Conservation (phyloP, 2,329 filamentous ascomycete genomes). For the Aureobasidium sp. region DNA sequence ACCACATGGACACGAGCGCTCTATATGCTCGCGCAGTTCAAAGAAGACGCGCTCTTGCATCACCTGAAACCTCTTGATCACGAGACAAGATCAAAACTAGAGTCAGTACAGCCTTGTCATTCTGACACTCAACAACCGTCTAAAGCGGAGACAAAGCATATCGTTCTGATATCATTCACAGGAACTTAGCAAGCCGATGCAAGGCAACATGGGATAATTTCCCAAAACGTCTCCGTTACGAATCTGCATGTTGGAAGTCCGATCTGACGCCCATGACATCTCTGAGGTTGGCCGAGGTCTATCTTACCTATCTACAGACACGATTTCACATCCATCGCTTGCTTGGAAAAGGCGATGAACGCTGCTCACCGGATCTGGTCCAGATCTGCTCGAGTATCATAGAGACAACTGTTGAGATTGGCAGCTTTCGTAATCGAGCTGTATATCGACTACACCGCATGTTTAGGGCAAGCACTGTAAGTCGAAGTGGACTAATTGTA, state of each 20-base stretch:
- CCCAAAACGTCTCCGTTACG: slow-evolving; percentile 17
- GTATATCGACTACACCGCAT: not conserved
- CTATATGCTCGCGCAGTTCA: not conserved
- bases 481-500: not conserved
- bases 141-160: not conserved
- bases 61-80: not conserved
- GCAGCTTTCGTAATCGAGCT: not conserved
- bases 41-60: not conserved
- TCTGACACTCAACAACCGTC: not conserved
- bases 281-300: slow-evolving; percentile 16
- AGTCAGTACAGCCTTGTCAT: not conserved
- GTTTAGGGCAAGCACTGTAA: not conserved
- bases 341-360: slow-evolving; percentile 13
- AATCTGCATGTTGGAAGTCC: slow-evolving; percentile 16
- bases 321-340: slow-evolving; percentile 18
- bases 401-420: slow-evolving; percentile 16
- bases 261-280: slow-evolving; percentile 10
- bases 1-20: not conserved
- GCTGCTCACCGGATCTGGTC: slow-evolving; percentile 3
- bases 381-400: slow-evolving; percentile 15
- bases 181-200: not conserved
- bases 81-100: not conserved
- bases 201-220: not conserved
- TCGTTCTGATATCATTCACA: not conserved
- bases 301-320: slow-evolving; percentile 18